Evolutionary conservation across 495 filamentous ascomycete genomes (phyloP).

Genomic region (Aspergillus saccharolyticus): DNA sequence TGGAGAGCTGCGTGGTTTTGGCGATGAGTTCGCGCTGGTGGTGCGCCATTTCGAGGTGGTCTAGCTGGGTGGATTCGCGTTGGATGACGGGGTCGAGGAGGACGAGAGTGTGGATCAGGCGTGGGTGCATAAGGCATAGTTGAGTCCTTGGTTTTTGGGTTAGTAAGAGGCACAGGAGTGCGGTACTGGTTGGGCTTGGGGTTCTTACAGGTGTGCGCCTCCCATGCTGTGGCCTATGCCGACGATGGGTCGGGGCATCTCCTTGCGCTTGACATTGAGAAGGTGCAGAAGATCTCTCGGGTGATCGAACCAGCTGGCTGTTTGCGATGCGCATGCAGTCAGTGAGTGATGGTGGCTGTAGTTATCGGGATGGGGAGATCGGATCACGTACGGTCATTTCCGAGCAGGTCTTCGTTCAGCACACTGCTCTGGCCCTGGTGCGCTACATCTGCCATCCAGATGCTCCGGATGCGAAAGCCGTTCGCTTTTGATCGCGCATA

Average conservation of each 20-base stretch:
- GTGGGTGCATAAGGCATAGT: slow-evolving; percentile 71
- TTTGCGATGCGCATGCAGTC: slow-evolving; percentile 2
- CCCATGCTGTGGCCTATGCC: slow-evolving; percentile 92
- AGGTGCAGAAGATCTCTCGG: slow-evolving; percentile 82
- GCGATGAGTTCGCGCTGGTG: slow-evolving; percentile 26
- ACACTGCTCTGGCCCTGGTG: slow-evolving; percentile 71
- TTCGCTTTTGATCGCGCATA: slow-evolving; percentile 45
- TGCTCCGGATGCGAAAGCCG: slow-evolving; percentile 66
- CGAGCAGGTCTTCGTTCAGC: slow-evolving; percentile 67
- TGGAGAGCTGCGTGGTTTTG: slow-evolving; percentile 48
- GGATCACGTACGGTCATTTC: slow-evolving; percentile 76
- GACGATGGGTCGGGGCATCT: slow-evolving; percentile 85
- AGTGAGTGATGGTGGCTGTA: background rate
- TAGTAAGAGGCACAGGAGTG: background rate
- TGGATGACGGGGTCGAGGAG: slow-evolving; percentile 80
- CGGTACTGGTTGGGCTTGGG: background rate
- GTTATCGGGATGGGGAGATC: background rate
- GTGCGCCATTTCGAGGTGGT: slow-evolving; percentile 18
- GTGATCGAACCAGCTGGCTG: slow-evolving; percentile 82
- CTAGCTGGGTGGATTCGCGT: slow-evolving; percentile 40
- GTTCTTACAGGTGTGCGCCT: slow-evolving; percentile 56
- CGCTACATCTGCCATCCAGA: slow-evolving; percentile 83
- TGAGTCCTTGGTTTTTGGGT: slow-evolving; percentile 32
- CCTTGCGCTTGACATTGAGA: slow-evolving; percentile 72
- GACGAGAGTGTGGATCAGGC: slow-evolving; percentile 70